Base-by-base conservation (phyloP, 2,329 filamentous ascomycete genomes). In the Elsinoe necatrix region DNA sequence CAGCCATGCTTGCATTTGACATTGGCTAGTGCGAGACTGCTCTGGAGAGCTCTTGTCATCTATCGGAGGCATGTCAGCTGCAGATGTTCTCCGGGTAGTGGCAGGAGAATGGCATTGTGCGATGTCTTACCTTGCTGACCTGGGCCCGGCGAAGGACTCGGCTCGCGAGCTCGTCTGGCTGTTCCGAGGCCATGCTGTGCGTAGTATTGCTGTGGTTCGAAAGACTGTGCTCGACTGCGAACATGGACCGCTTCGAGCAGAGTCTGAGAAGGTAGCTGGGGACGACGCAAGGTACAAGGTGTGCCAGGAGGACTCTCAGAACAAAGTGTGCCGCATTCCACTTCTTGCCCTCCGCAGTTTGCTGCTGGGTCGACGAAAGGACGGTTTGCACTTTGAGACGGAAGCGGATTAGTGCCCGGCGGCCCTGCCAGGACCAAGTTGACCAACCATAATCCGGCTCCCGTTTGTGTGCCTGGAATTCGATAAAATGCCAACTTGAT, bases 1-100 rank as follows among this genome's bases (percentile, higher is more conserved):
- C 90, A 95, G 69, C 91, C 91, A 75, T 95, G 87, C 73, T 95
- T 90, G 63, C 93, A 90, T 76, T 97, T 97, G 80, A 96, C 93
- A 72, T 95, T 93, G 69, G 93, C 93, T 62, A 97, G 83, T 58
- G 93, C 92, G 59, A 98, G 83, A 61, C 92, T 89, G 76, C 95
- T 90, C 75, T 97, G 90, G 56, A 98, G 79, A 67, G 87, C 87
- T 69, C 92, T 81, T 65, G 91, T 93, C 77, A 98, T 95, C 93
- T 97, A 69, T 60, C 55, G 23, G 52, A 35, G 34, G 45, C 56
- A 16, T 54, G 43, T 52, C 35, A 45, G 43, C 54, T 55, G 21
- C 55, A 35, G 3, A 11, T n/a, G 56, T 16, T 34, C 20, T 29
- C n/a, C 48, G 37, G 25, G 14, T 27, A 20, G 16, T 11, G 21